phyloP scores from a whole-genome alignment of 148 eudicot genomes.

The Rhododendron vialii region DNA sequence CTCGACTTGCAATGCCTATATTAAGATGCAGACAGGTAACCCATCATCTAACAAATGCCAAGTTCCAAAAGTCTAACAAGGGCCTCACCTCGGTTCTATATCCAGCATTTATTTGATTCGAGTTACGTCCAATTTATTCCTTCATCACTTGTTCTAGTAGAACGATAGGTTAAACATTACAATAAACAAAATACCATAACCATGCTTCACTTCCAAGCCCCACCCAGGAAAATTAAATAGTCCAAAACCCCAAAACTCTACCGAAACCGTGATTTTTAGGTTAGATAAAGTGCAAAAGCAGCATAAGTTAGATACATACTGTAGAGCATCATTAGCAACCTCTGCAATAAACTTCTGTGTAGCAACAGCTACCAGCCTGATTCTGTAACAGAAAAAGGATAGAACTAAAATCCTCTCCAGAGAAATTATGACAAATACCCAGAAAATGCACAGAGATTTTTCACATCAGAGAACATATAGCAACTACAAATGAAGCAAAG shows the following conservation, averaged over 20 bases:
- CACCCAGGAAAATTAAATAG: neutral
- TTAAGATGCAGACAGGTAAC: constrained; percentile 4
- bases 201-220: neutral
- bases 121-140: neutral
- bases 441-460: neutral
- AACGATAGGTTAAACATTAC: neutral
- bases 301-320: constrained; percentile 43
- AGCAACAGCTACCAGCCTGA: constrained; percentile 88
- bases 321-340: constrained; percentile 88
- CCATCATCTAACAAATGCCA: neutral
- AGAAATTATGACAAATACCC: neutral
- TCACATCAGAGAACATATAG: constrained; percentile 6
- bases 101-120: neutral
- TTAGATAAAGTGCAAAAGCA: neutral
- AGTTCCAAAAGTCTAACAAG: neutral
- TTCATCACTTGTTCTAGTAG: neutral
- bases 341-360: constrained; percentile 90
- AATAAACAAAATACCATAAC: neutral
- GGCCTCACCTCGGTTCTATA: neutral
- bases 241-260: neutral
- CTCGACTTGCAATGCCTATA: constrained; percentile 94
- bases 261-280: neutral
- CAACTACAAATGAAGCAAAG: neutral
- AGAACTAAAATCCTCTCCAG: neutral
- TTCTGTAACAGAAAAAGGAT: constrained; percentile 36